Conservation (phyloP, 345 rosid genomes). For the Excoecaria agallocha region DNA sequence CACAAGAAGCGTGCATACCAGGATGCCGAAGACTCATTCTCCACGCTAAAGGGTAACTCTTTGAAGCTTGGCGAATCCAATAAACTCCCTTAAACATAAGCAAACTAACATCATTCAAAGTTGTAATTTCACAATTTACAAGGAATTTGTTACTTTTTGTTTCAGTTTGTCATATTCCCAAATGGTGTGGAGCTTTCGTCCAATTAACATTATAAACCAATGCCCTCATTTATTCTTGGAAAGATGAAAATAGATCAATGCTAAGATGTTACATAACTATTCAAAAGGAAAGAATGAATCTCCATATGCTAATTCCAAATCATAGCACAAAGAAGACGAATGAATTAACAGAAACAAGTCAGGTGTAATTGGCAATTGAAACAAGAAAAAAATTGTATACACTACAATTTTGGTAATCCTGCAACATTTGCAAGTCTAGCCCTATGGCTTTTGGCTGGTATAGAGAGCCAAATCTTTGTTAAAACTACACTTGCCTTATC, state of each 20-base stretch:
- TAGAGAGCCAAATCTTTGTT: not conserved
- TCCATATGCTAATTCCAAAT: no score
- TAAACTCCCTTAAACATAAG: conserved; percentile 49
- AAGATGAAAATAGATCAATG: not conserved
- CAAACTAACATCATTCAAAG: not conserved
- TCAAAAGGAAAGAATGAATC: not conserved
- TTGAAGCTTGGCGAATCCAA: conserved; percentile 76
- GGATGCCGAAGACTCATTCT: conserved; percentile 62
- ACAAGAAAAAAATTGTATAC: not conserved
- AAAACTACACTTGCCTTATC: not conserved
- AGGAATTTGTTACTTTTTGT: not conserved
- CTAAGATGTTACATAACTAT: not conserved
- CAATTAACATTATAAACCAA: not conserved
- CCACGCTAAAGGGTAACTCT: conserved; percentile 56
- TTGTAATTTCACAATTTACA: conserved; percentile 2
- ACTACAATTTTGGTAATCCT: not conserved
- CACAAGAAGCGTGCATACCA: conserved; percentile 34
- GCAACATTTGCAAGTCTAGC: not conserved
- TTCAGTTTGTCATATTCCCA: not conserved
- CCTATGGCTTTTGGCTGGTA: not conserved
- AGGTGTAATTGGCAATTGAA: not conserved
- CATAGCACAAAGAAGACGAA: not conserved
- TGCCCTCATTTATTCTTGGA: not conserved
- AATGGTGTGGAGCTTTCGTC: not conserved
- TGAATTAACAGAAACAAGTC: not conserved